phyloP scores from a whole-genome alignment of 257 asterid genomes.

The Leptodermis oblonga region DNA sequence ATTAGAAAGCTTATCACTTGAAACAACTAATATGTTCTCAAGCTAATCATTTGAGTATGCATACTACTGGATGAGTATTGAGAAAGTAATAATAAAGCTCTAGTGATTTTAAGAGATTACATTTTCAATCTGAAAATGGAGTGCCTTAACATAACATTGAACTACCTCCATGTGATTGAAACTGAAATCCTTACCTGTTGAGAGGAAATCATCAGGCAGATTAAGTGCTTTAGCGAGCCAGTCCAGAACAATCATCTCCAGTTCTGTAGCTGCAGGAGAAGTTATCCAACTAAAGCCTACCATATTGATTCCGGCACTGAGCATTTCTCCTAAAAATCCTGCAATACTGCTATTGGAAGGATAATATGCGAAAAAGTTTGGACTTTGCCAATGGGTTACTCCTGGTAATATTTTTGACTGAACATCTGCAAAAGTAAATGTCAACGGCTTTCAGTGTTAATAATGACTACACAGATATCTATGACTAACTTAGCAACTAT shows the following conservation, averaged over 20 bases:
- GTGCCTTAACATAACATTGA: background rate
- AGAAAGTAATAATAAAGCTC: background rate
- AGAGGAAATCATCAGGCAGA: constrained; percentile 67
- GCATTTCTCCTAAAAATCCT: constrained; percentile 95
- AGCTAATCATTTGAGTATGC: background rate
- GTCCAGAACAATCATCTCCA: constrained; percentile 81
- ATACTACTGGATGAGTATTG: background rate
- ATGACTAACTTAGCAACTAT: background rate
- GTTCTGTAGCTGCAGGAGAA: constrained; percentile 99
- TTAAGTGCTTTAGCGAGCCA: constrained; percentile 91
- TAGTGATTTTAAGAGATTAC: background rate
- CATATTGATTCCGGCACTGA: constrained; percentile 86
- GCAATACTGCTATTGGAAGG: constrained; percentile 87
- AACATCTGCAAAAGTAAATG: constrained; percentile 47
- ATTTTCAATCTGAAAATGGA: background rate
- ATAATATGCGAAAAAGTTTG: constrained; percentile 76
- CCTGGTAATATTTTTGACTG: constrained; percentile 79
- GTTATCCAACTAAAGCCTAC: constrained; percentile 98
- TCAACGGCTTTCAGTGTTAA: background rate
- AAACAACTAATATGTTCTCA: background rate
- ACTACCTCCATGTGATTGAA: background rate
- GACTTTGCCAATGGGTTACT: constrained; percentile 98
- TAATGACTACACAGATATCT: background rate
- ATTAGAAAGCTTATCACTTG: background rate
- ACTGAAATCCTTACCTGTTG: constrained; percentile 44